Evolutionary conservation across 306 rosid species (phyloP).

Genomic region (Quercus parvula): DNA sequence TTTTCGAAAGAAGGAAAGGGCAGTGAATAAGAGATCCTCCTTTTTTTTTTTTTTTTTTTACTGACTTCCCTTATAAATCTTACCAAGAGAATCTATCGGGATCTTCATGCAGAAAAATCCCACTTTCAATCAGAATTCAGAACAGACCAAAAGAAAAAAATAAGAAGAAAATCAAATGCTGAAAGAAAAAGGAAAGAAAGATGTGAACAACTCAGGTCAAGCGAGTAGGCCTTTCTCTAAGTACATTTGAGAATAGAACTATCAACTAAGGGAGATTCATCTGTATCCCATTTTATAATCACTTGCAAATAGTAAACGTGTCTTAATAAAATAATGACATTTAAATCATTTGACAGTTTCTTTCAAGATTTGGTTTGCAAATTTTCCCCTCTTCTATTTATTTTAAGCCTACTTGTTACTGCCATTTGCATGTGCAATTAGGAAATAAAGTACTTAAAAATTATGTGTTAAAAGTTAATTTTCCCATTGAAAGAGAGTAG

Average conservation of each 20-base stretch:
- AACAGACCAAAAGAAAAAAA: slow-evolving; percentile 1
- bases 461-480: neutral
- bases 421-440: neutral
- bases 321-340: neutral
- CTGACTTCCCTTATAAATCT: neutral
- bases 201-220: neutral
- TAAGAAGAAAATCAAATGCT: slow-evolving; percentile 1
- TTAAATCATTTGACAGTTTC: neutral
- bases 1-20: slow-evolving; percentile 28
- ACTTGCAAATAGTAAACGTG: neutral
- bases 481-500: neutral
- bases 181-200: neutral
- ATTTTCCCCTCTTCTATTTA: neutral
- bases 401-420: neutral
- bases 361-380: slow-evolving; percentile 12
- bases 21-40: neutral
- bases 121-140: neutral
- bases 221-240: neutral
- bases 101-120: slow-evolving; percentile 6
- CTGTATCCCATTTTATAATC: neutral
- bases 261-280: neutral
- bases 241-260: slow-evolving; percentile 1
- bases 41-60: neutral
- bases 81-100: slow-evolving; percentile 10
- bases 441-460: neutral